Percentiles rank a stretch among this genome's conserved stretches.
These are phyloP conservation scores for Chimonanthus praecox DNA, from an alignment of 164 flowering plant genomes.

Conservation along the genomic window DNA sequence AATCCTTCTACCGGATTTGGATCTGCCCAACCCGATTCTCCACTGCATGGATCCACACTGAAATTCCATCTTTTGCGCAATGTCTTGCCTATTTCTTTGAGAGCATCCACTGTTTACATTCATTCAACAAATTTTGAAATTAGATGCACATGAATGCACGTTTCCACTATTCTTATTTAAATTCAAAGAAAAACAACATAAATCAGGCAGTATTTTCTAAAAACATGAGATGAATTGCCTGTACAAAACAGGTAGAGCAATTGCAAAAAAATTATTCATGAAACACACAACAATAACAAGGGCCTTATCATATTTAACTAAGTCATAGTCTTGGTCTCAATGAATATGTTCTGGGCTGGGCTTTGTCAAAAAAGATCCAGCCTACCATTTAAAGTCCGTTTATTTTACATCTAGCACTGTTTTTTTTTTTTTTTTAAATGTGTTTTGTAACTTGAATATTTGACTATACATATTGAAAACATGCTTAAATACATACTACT, in stretches of 20 bases:
- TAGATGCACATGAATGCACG: not conserved
- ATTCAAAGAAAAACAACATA: not conserved
- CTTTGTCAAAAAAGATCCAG: not conserved
- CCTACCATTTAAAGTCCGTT: too few species aligned
- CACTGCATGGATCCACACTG: slow-evolving; percentile 51
- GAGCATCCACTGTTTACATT: slow-evolving; percentile 27
- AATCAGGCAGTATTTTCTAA: not conserved
- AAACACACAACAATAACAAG: not conserved
- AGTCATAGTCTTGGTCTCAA: not conserved
- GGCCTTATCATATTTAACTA: too few species aligned
- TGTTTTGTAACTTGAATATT: not conserved
- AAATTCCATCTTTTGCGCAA: slow-evolving; percentile 60
- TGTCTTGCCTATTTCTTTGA: slow-evolving; percentile 30
- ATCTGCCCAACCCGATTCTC: slow-evolving; percentile 22
- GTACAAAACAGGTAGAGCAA: not conserved
- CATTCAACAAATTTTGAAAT: too few species aligned
- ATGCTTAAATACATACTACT: not conserved
- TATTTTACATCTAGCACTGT: too few species aligned
- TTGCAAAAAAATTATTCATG: not conserved
- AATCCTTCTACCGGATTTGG: slow-evolving; percentile 3
- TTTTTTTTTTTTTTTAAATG: too few species aligned
- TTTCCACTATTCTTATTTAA: too few species aligned
- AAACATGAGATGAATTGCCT: not conserved
- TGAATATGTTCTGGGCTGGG: not conserved
- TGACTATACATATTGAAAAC: too few species aligned